These are phyloP conservation scores for Bruguiera sexangula DNA, from an alignment of 345 rosid genomes.

Conservation along the genomic window DNA sequence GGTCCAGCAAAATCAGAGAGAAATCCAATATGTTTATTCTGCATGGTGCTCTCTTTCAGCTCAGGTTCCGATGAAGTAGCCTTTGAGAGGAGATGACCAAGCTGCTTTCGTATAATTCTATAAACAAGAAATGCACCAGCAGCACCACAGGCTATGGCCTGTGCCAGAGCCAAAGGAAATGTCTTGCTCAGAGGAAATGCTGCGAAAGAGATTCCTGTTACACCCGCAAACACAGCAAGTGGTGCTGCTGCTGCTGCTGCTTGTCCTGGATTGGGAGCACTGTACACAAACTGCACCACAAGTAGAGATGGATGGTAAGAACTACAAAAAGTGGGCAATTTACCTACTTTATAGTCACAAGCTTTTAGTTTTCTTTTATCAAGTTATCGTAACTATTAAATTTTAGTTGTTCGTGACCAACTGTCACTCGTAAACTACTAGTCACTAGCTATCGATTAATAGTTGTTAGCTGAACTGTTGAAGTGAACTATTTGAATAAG, in stretches of 20 bases:
- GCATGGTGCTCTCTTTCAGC: slow-evolving; percentile 29
- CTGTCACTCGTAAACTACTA: too few relatives aligned
- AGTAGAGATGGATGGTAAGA: slow-evolving; percentile 12
- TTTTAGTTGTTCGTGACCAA: too few relatives aligned
- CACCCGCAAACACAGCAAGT: slow-evolving; percentile 66
- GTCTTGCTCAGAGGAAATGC: slow-evolving; percentile 81
- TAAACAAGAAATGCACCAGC: slow-evolving; percentile 71
- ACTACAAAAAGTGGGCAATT: neutral
- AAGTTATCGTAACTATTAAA: too few relatives aligned
- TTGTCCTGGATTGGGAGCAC: slow-evolving; percentile 94
- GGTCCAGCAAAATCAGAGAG: slow-evolving; percentile 94
- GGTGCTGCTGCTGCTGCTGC: slow-evolving; percentile 93
- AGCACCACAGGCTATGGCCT: slow-evolving; percentile 78
- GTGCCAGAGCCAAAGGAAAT: slow-evolving; percentile 55
- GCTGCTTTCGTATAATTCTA: slow-evolving; percentile 65
- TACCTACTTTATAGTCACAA: neutral
- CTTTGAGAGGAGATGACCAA: slow-evolving; percentile 77
- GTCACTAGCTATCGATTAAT: too few relatives aligned
- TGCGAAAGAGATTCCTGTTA: slow-evolving; percentile 77
- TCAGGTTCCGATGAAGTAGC: slow-evolving; percentile 38
- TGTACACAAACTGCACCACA: slow-evolving; percentile 74
- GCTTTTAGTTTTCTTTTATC: too few relatives aligned
- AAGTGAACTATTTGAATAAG: too few relatives aligned
- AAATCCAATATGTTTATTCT: slow-evolving; percentile 54
- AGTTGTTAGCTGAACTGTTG: too few relatives aligned